Percentiles rank a stretch among this genome's conserved stretches.
Conservation (phyloP, 1,284 basidiomycete species). For the Clitocybe nebularis region DNA sequence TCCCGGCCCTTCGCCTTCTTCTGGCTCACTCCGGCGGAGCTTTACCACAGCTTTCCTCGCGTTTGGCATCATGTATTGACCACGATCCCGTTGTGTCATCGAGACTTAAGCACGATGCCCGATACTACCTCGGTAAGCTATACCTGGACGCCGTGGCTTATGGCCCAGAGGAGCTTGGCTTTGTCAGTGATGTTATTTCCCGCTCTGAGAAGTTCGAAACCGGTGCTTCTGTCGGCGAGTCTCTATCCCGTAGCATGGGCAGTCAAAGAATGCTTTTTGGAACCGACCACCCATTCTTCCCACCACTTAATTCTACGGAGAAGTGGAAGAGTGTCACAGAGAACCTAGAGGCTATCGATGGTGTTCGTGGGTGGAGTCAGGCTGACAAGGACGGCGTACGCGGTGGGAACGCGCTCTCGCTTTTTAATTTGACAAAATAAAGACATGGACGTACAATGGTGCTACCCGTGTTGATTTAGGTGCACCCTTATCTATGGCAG, state of each 20-base stretch:
- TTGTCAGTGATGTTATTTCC: constrained; percentile 66
- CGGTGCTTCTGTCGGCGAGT: constrained; percentile 28
- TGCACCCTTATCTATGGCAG: constrained; percentile 7
- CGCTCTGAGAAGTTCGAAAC: constrained; percentile 52
- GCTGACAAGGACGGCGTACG: constrained; percentile 61
- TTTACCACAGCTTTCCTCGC: constrained; percentile 75
- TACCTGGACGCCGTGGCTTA: constrained; percentile 84
- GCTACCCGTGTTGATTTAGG: background rate
- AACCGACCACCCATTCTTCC: constrained; percentile 90
- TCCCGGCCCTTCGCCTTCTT: constrained; percentile 68
- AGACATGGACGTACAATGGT: background rate
- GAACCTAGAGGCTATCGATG: constrained; percentile 75
- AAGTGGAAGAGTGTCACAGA: constrained; percentile 83
- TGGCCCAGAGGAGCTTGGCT: constrained; percentile 77
- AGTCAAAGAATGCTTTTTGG: constrained; percentile 74
- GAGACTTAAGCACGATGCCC: constrained; percentile 76
- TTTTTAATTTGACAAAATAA: constrained; percentile 50
- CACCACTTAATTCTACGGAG: constrained; percentile 62
- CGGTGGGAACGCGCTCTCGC: constrained; percentile 64
- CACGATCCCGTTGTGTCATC: constrained; percentile 78
- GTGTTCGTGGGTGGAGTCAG: constrained; percentile 58
- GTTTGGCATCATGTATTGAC: constrained; percentile 77
- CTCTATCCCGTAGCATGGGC: constrained; percentile 35
- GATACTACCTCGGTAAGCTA: constrained; percentile 75
- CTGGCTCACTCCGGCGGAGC: constrained; percentile 85